Base-by-base conservation (phyloP, 352 stramenopile species). In the Phytophthora foliorum region DNA sequence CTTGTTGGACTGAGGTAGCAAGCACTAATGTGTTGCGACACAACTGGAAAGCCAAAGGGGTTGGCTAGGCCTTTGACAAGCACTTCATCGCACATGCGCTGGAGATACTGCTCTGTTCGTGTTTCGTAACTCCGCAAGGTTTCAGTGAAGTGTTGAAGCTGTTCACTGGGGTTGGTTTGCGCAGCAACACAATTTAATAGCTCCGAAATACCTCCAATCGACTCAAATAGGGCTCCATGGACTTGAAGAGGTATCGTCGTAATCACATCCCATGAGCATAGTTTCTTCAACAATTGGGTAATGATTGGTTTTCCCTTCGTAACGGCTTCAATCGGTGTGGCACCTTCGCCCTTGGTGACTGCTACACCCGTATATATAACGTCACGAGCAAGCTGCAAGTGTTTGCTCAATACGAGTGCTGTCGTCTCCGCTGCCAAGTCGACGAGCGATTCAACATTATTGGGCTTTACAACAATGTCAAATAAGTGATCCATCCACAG, bases 191-290 rank as follows among this genome's bases (percentile, higher is more conserved):
- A 53, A 52, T 93, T 93, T 25, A 88, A 39, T 2, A 95, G 51
- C 54, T 97, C 86, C 2, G 88, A 84, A 39, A 93, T 72, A 1
- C 82, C 82, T 42, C 89, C 89, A 55, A 95, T 82, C 11, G 75
- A 93, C 58, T 95, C 89, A 29, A 97, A 95, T 0, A 97, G 57
- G 22, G 84, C 85, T 29, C 85, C 89, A 48, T 97, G 89, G 22
- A 94, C 80, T 39, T 86, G 75, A 29, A 97, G 76, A 4, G 89
- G 89, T 49, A 97, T 95, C 27, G 81, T 91, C 17, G 84, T 74
- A 32, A 95, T 71, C 14, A 67, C 57, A 17, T 67, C 70, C 78
- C 86, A 92, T 1, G 74, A 63, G 32, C 86, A 94, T 14, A 97
- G 29, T 16, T 82, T 82, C 36, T 76, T 79, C 27, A 94, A 31